These are phyloP conservation scores for Acer campestre DNA, from an alignment of 345 rosid species.

Conservation along the genomic window DNA sequence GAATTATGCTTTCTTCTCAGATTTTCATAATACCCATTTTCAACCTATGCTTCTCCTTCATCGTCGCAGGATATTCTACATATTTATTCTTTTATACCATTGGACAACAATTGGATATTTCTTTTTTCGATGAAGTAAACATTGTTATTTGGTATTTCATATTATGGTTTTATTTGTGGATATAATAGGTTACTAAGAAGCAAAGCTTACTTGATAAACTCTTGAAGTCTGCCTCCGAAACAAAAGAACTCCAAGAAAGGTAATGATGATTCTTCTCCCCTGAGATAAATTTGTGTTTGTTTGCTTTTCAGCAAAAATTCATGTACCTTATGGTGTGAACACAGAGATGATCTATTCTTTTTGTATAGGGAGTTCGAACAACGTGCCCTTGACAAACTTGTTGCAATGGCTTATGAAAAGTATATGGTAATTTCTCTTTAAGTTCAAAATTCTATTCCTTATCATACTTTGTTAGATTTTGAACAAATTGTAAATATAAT, in stretches of 20 bases:
- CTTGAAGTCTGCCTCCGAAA: slow-evolving; percentile 60
- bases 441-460: not conserved
- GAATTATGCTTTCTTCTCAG: not conserved
- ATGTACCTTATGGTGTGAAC: slow-evolving; percentile 16
- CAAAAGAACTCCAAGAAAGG: slow-evolving; percentile 75
- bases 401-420: slow-evolving; percentile 82
- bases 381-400: slow-evolving; percentile 75
- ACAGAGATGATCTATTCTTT: slow-evolving; percentile 6
- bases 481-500: not conserved
- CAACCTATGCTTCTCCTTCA: not conserved
- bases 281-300: slow-evolving; percentile 17
- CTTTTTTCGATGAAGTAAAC: slow-evolving; percentile 13
- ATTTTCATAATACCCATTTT: slow-evolving; percentile 7
- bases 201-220: slow-evolving; percentile 60
- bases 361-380: slow-evolving; percentile 68
- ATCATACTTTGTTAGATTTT: not conserved
- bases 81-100: slow-evolving; percentile 11
- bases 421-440: slow-evolving; percentile 55
- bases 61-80: slow-evolving; percentile 1
- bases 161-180: slow-evolving; percentile 20
- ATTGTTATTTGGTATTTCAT: not conserved
- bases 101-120: slow-evolving; percentile 16
- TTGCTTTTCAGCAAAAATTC: slow-evolving; percentile 13
- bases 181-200: slow-evolving; percentile 68
- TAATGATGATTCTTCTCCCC: slow-evolving; percentile 37